A percentile compares a stretch with the other conserved stretches of the same genome.
phyloP scores from a whole-genome alignment of 495 filamentous ascomycete genomes.

The Talaromyces borbonicus region DNA sequence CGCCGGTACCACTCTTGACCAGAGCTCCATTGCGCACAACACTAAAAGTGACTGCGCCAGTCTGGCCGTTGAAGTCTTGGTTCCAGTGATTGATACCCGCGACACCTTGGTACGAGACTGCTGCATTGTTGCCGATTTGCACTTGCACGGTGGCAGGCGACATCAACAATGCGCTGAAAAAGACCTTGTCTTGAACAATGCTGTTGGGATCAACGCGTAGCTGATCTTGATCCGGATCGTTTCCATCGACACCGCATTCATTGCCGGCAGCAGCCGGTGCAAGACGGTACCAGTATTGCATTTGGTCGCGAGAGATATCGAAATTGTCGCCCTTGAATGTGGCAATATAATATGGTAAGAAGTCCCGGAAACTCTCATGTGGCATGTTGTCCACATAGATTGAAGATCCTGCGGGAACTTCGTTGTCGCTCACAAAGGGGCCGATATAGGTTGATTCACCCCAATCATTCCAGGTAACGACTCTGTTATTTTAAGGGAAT shows the following conservation, averaged over 20 bases:
- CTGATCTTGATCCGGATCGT: conserved; percentile 23
- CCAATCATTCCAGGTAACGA: conserved; percentile 63
- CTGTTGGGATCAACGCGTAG: conserved; percentile 13
- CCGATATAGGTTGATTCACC: conserved; percentile 70
- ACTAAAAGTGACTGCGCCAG: conserved; percentile 42
- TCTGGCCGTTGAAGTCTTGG: conserved; percentile 37
- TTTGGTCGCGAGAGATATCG: conserved; percentile 9
- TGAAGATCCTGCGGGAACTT: conserved; percentile 41
- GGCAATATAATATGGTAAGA: conserved; percentile 56
- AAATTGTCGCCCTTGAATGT: conserved; percentile 30
- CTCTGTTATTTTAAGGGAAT: conserved; percentile 12
- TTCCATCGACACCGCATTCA: conserved; percentile 25
- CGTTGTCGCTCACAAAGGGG: conserved; percentile 32
- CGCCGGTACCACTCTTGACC: conserved; percentile 27
- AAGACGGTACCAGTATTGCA: conserved; percentile 58
- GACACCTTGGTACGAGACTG: conserved; percentile 25
- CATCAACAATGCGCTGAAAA: conserved; percentile 26
- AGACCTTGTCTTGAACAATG: conserved; percentile 25
- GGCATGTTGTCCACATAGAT: conserved; percentile 40
- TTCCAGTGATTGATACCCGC: conserved; percentile 42
- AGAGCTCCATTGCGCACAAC: conserved; percentile 32
- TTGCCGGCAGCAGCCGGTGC: conserved; percentile 23
- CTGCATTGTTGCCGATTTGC: conserved; percentile 35
- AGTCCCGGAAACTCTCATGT: conserved; percentile 45
- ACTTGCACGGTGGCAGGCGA: conserved; percentile 33